A percentile compares a stretch with the other conserved stretches of the same genome.
Conservation (phyloP, 768 basidiomycete species). For the Tephrocybe sp. region DNA sequence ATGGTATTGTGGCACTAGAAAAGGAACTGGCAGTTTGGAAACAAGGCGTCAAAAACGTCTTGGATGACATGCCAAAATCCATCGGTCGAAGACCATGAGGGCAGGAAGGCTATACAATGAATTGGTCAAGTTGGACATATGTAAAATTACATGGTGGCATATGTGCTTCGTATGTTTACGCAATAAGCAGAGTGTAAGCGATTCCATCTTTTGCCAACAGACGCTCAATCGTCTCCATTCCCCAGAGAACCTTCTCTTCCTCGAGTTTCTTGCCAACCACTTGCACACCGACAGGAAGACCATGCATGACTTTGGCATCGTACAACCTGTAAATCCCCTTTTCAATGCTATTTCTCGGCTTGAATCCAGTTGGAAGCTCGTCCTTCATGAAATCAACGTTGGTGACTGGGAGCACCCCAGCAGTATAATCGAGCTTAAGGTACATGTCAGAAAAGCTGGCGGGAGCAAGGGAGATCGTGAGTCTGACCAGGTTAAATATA, state of each 20-base stretch:
- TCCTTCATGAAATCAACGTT: slow-evolving; percentile 45
- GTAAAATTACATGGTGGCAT: too few species aligned
- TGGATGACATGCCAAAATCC: slow-evolving; percentile 38
- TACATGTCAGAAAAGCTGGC: neutral
- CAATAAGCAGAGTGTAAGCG: slow-evolving; percentile 20
- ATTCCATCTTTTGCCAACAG: slow-evolving; percentile 27
- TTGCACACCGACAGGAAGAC: slow-evolving; percentile 60
- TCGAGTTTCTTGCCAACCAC: slow-evolving; percentile 56
- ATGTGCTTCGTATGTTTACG: neutral
- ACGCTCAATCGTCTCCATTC: slow-evolving; percentile 51
- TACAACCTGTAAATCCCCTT: slow-evolving; percentile 48
- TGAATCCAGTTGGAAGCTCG: slow-evolving; percentile 30
- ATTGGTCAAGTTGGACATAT: neutral
- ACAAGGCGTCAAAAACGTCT: slow-evolving; percentile 53
- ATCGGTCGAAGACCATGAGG: neutral
- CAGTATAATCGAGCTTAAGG: slow-evolving; percentile 44
- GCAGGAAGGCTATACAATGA: neutral
- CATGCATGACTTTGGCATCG: slow-evolving; percentile 49
- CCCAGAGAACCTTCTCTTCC: slow-evolving; percentile 62
- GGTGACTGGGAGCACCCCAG: slow-evolving; percentile 59
- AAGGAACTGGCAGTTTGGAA: slow-evolving; percentile 74
- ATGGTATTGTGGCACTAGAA: slow-evolving; percentile 58
- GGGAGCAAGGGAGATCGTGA: neutral
- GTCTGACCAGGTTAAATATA: slow-evolving; percentile 56
- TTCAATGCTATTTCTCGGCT: slow-evolving; percentile 41